Conservation (phyloP, 2,329 filamentous ascomycete genomes). For the Diaporthe citri region DNA sequence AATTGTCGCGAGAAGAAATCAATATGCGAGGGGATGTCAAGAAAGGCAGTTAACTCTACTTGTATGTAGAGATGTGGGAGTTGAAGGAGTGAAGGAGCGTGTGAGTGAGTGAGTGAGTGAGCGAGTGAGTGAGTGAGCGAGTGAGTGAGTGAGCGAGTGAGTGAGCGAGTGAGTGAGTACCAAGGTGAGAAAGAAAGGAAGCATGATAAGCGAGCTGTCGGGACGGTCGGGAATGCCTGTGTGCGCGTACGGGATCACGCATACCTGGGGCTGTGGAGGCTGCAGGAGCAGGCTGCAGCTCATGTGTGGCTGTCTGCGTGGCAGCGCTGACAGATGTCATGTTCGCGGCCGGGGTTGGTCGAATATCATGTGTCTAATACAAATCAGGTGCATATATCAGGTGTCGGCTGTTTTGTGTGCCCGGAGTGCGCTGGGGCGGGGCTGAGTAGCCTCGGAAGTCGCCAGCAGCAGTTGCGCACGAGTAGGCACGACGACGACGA, state of each 20-base stretch:
- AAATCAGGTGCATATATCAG: neutral
- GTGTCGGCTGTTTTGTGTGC: neutral
- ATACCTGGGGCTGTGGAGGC: conserved; percentile 38
- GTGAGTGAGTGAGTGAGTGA: too few species aligned
- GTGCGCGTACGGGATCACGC: conserved; percentile 16
- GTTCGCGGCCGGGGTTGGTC: neutral
- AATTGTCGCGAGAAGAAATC: too few species aligned
- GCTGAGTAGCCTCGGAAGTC: neutral
- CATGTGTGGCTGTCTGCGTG: conserved; percentile 39
- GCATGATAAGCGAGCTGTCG: neutral
- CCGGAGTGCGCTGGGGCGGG: neutral
- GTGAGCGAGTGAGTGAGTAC: neutral
- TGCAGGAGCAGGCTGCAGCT: conserved; percentile 18
- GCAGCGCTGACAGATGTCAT: conserved; percentile 38
- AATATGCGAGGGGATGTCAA: conserved; percentile 34
- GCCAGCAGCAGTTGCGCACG: neutral
- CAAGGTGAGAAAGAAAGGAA: neutral
- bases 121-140: too few species aligned
- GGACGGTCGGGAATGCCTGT: neutral
- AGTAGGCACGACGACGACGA: neutral
- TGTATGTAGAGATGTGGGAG: too few species aligned
- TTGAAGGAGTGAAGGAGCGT: too few species aligned
- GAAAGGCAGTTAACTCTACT: too few species aligned
- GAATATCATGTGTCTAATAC: too few species aligned
- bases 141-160: too few species aligned